Evolutionary conservation across 176 grass and related monocot species (phyloP), one percentile per base, ranked within the genome.

Genomic region (Hordeum marinum): DNA sequence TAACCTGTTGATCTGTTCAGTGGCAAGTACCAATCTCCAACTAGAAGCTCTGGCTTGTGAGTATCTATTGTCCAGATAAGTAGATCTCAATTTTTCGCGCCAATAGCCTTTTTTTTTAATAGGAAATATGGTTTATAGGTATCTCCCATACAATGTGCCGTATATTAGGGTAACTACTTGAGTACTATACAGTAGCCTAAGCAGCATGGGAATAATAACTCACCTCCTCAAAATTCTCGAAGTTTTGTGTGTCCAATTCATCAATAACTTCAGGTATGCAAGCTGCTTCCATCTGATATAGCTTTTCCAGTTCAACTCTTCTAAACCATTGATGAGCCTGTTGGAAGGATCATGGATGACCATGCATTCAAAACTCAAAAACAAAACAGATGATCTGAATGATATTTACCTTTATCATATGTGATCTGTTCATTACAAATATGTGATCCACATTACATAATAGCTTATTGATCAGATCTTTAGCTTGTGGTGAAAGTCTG

Each of bases 231-330:
- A 92, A 97, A 42, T 94, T 94, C 80, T 94, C 89, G 84, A 94
- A 97, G 79, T 94, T 97, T 70, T 97, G 94, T 40, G 94, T 96
- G 76, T 96, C 94, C 87, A 97, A 75, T n/a, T 94, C 89, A 75
- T 79, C 82, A 82, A 75, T 93, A 64, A 96, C 91, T 79, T 92
- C 89, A 8, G 94, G 91, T 86, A 84, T 94, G 69, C 94, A 97
- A 76, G 94, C 91, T 52, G 94, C 94, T 84, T 94, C 87, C 91
- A 97, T 97, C 85, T 94, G 82, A 87, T 97, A 97, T 35, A 97
- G 46, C 85, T 93, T 89, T 20, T 91, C 85, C 94, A 91, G 93
- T 31, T 89, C 86, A 64, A 88, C 84, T 10, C 79, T 83, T 88
- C 59, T 84, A 82, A 97, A 94, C 94, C 94, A 97, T 50, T 87